Conservation (phyloP, 2,329 filamentous ascomycete species). For the Aureobasidium sp. region DNA sequence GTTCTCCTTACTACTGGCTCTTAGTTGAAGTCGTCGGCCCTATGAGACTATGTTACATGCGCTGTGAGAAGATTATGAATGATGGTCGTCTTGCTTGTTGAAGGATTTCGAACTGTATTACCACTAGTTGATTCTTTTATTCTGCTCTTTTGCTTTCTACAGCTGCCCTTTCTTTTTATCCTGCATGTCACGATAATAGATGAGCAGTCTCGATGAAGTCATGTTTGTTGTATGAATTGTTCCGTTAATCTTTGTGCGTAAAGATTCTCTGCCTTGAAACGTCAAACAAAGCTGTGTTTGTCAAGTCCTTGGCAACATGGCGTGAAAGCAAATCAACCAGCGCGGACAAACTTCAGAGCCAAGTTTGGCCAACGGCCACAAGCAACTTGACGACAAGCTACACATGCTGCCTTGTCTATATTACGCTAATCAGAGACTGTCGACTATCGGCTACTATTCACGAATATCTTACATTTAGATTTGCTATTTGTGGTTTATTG, state of each 20-base stretch:
- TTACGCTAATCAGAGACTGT: too few species aligned
- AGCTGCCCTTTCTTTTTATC: neutral
- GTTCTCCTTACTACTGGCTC: constrained; percentile 9
- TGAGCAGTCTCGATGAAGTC: constrained; percentile 4
- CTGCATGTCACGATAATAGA: neutral
- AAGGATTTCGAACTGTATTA: neutral
- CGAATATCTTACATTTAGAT: too few species aligned
- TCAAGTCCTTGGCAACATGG: neutral
- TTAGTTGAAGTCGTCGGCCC: neutral
- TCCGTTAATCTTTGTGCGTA: neutral
- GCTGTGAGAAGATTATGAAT: neutral
- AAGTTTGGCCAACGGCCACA: neutral
- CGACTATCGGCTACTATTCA: too few species aligned
- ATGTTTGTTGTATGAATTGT: neutral
- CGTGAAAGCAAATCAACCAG: neutral
- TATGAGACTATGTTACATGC: neutral
- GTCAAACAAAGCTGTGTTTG: neutral
- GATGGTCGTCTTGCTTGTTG: neutral
- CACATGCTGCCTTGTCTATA: neutral
- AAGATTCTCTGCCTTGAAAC: neutral
- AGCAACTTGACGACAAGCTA: neutral
- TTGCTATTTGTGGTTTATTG: too few species aligned
- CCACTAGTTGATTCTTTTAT: neutral
- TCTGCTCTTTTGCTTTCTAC: neutral
- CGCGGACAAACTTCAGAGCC: neutral